Conservation (phyloP, 2,329 filamentous ascomycete species). For the Trichoderma oligosporum region DNA sequence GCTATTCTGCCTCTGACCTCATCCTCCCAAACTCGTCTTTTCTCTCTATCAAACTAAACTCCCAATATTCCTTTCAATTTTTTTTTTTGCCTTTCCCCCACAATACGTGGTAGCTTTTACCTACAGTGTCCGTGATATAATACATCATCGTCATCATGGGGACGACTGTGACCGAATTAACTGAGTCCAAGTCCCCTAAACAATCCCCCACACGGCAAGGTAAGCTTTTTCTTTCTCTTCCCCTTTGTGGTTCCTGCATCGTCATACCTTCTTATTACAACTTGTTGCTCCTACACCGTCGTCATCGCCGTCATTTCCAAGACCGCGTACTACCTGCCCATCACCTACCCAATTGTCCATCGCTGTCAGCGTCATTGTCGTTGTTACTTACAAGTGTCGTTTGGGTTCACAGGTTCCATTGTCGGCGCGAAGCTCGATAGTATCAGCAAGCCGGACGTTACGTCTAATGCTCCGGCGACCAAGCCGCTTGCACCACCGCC, state of each 20-base stretch:
- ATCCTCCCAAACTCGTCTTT: slow-evolving; percentile 33
- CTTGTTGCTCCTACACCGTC: slow-evolving; percentile 20
- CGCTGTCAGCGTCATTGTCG: slow-evolving; percentile 13
- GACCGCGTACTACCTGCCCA: not conserved
- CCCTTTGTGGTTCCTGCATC: slow-evolving; percentile 22
- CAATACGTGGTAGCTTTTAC: slow-evolving; percentile 28
- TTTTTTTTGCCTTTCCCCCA: slow-evolving; percentile 30
- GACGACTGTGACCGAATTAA: slow-evolving; percentile 41
- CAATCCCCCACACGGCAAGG: slow-evolving; percentile 42
- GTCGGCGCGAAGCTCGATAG: slow-evolving; percentile 47
- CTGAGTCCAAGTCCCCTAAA: slow-evolving; percentile 49
- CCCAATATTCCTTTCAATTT: slow-evolving; percentile 10
- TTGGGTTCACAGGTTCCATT: slow-evolving; percentile 36
- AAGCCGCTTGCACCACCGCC: slow-evolving; percentile 69
- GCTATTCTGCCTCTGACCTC: slow-evolving; percentile 38
- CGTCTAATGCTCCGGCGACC: slow-evolving; percentile 55
- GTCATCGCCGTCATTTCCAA: slow-evolving; percentile 21
- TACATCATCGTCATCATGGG: slow-evolving; percentile 51
- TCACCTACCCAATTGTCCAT: slow-evolving; percentile 9
- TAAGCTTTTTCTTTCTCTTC: slow-evolving; percentile 32
- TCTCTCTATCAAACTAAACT: slow-evolving; percentile 20
- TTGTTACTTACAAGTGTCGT: slow-evolving; percentile 8
- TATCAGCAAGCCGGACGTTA: slow-evolving; percentile 46
- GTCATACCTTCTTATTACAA: slow-evolving; percentile 17
- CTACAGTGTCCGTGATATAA: slow-evolving; percentile 32